Base-by-base conservation (phyloP, 306 rosid species). In the Malus sieversii region DNA sequence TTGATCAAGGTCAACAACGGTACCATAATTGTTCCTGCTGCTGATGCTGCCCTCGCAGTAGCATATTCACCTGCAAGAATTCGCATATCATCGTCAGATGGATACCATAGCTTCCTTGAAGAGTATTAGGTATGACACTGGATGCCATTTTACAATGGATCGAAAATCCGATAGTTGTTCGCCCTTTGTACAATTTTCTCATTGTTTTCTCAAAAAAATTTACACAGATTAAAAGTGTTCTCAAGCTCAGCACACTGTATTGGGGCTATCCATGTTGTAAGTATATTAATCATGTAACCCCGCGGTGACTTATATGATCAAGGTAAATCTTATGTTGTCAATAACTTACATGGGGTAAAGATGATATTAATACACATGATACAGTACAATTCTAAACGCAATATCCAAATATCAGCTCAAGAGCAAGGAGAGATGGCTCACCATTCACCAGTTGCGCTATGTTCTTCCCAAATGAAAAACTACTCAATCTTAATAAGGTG, bases 1-100 rank as follows among this genome's bases (percentile, higher is more conserved):
- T 57, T 16, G 69, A 68, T 48, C 77, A 52, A 52, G 71, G 57
- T 80, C n/a, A 79, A 45, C 84, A 72, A 30, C 8, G 25, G 30
- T 83, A 92, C 97, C 97, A 92, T 92, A 78, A 92, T 90, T 64
- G 96, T 92, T 81, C 93, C 93, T 9, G 91, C 93, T 2, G 97
- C 88, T 57, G 96, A 92, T 72, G 97, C 96, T 71, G 96, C 96
- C 84, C 97, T 85, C 20, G 97, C 97, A 10, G 97, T 91, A 20
- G 97, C 97, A 86, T 89, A 87, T 79, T 91, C 97, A 66, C 97
- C 97, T 89, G 87, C 84, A 79, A 67, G 42, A 75, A 38, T 67
- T 58, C 64, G 25, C 60, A 38, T 35, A 20, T 46, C 20, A 33
- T 84, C 78, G 80, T 45, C 67, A 60, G 75, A 78, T 72, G 66